These are phyloP conservation scores for Elongisporangium undulatum DNA, from an alignment of 352 stramenopile genomes.

Conservation along the genomic window DNA sequence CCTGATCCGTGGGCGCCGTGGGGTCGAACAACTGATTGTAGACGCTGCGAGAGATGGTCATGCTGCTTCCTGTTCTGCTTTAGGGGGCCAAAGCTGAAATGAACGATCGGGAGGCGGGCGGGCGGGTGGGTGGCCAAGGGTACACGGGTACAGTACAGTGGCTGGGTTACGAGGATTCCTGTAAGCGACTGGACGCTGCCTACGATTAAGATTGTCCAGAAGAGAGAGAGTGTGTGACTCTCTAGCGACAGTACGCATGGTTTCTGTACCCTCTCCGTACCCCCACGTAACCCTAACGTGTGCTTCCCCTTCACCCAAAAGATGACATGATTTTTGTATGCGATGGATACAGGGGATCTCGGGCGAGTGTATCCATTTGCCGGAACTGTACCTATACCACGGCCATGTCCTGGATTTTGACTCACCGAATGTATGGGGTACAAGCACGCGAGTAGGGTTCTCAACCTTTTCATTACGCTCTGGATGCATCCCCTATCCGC, in stretches of 20 bases:
- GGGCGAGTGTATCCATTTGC: not conserved
- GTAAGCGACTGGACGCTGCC: not conserved
- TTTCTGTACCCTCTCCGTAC: not conserved
- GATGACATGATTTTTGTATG: not conserved
- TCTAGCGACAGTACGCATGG: not conserved
- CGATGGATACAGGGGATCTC: not conserved
- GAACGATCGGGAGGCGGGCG: slow-evolving; percentile 4
- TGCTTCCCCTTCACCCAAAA: not conserved
- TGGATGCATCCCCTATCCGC: not conserved
- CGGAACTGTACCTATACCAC: not conserved
- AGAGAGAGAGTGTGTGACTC: not conserved
- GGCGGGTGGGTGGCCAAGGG: slow-evolving; percentile 10
- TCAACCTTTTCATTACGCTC: not conserved
- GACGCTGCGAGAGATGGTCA: slow-evolving; percentile 82
- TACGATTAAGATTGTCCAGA: not conserved
- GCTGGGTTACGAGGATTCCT: not conserved
- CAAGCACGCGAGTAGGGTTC: not conserved
- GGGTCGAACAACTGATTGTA: slow-evolving; percentile 78
- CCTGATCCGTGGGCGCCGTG: slow-evolving; percentile 23
- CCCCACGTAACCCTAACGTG: not conserved
- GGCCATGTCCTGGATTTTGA: not conserved
- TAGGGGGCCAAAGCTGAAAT: not conserved
- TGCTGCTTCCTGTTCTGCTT: slow-evolving; percentile 12
- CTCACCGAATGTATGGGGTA: not conserved
- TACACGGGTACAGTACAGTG: not conserved